These are phyloP conservation scores for Stromatinia cepivora DNA, from an alignment of 2,329 filamentous ascomycete species.

Conservation along the genomic window DNA sequence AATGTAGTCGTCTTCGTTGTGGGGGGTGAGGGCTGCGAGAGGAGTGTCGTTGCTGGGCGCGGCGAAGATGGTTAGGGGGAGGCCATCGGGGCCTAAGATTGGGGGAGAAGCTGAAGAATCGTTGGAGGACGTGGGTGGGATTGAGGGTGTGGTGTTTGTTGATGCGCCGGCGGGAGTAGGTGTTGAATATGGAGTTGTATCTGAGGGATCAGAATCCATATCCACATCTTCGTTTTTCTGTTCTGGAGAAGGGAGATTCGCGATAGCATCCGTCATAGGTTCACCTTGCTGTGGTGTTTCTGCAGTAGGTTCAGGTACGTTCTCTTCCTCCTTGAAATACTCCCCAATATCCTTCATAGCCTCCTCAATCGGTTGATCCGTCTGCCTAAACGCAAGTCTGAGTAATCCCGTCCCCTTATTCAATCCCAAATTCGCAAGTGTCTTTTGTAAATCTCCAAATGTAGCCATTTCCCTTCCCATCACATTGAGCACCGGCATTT, in stretches of 20 bases:
- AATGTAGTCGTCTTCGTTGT: constrained; percentile 73
- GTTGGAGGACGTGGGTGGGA: neutral
- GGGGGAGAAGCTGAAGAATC: constrained; percentile 19
- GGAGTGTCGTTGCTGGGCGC: constrained; percentile 75
- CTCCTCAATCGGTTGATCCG: constrained; percentile 76
- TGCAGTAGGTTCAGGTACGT: constrained; percentile 16
- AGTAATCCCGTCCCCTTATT: constrained; percentile 81
- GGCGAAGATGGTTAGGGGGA: constrained; percentile 70
- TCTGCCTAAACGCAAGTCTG: constrained; percentile 73
- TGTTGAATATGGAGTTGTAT: constrained; percentile 4
- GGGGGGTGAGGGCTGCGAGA: constrained; percentile 65
- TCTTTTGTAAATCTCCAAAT: constrained; percentile 85
- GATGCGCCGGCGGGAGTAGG: constrained; percentile 6
- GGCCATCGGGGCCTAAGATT: constrained; percentile 40
- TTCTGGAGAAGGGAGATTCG: constrained; percentile 27
- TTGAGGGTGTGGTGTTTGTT: constrained; percentile 9
- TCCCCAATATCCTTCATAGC: constrained; percentile 79
- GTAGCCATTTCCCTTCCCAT: constrained; percentile 77
- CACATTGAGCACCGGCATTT: constrained; percentile 80
- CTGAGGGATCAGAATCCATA: constrained; percentile 21
- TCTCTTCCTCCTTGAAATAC: constrained; percentile 58
- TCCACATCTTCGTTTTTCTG: constrained; percentile 20
- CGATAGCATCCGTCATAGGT: constrained; percentile 29
- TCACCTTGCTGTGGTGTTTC: constrained; percentile 27
- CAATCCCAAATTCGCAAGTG: constrained; percentile 80